Conservation (phyloP, 2,329 filamentous ascomycete species). For the Cercospora janseana region DNA sequence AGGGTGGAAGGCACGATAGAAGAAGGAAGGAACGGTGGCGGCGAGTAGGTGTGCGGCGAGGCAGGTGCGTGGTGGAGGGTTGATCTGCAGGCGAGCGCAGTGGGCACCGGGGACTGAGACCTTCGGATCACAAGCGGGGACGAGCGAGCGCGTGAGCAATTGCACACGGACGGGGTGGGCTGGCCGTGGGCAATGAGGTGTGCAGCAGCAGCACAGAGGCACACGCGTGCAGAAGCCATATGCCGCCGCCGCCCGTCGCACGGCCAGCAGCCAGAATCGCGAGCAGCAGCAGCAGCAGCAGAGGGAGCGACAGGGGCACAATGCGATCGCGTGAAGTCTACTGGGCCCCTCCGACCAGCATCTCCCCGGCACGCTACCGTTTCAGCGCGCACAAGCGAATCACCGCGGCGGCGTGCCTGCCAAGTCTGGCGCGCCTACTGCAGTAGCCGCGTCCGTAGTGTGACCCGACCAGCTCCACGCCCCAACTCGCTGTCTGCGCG, state of each 20-base stretch:
- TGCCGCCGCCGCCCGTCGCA: not conserved
- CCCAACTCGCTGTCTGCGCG: not conserved
- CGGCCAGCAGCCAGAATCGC: no score
- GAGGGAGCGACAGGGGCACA: not conserved
- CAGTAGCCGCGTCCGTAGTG: conserved; percentile 3
- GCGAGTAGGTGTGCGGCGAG: not conserved
- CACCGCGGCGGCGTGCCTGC: conserved; percentile 2
- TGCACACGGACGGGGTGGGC: not conserved
- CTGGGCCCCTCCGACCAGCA: no score
- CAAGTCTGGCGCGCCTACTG: not conserved
- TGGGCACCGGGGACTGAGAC: conserved; percentile 7
- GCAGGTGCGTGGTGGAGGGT: not conserved
- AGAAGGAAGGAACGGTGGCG: not conserved
- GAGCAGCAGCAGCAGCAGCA: no score
- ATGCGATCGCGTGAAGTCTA: no score
- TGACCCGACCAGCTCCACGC: conserved; percentile 7
- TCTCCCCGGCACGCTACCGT: conserved; percentile 7
- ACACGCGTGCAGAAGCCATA: no score
- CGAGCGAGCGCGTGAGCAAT: conserved; percentile 2
- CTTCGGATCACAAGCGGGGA: not conserved
- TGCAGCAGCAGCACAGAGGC: no score
- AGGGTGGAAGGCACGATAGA: not conserved
- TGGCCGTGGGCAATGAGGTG: no score
- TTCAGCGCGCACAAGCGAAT: conserved; percentile 3
- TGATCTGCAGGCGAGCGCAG: not conserved